These are phyloP conservation scores for Chaetomiaceae sp. DNA, from an alignment of 2,329 filamentous ascomycete species.

Conservation along the genomic window DNA sequence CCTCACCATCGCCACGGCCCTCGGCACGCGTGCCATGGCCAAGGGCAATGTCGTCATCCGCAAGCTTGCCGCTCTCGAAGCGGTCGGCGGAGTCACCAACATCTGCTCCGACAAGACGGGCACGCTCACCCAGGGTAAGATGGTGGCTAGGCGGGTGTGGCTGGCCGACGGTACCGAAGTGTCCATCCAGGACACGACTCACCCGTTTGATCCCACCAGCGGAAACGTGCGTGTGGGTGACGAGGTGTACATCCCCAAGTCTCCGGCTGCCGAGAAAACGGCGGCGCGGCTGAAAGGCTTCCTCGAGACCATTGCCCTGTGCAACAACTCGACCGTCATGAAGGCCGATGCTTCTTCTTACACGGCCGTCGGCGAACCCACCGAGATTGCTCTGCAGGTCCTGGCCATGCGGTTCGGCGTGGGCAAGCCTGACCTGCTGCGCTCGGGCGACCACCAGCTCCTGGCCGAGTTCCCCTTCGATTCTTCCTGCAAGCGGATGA, in stretches of 20 bases:
- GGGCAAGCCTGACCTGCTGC: conserved; percentile 39
- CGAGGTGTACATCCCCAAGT: conserved; percentile 21
- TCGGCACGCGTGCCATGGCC: conserved; percentile 53
- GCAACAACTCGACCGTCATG: conserved; percentile 54
- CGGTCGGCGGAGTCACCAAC: conserved; percentile 64
- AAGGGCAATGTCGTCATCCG: conserved; percentile 52
- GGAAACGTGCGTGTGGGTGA: conserved; percentile 39
- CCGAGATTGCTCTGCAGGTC: conserved; percentile 70
- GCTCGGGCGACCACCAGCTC: conserved; percentile 39
- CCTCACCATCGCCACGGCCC: conserved; percentile 58
- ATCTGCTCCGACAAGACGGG: conserved; percentile 70
- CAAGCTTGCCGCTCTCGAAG: conserved; percentile 61
- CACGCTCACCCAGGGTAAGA: conserved; percentile 61
- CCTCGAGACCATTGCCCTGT: conserved; percentile 53
- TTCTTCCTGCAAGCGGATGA: conserved; percentile 71
- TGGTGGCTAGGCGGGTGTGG: conserved; percentile 62
- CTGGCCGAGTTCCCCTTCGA: conserved; percentile 69
- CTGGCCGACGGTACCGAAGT: conserved; percentile 51
- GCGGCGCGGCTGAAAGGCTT: conserved; percentile 41
- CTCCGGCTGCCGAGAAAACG: conserved; percentile 31
- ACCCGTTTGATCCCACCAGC: conserved; percentile 59
- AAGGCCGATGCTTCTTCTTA: conserved; percentile 48
- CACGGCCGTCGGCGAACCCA: conserved; percentile 62
- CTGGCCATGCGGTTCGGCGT: conserved; percentile 65
- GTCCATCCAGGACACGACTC: conserved; percentile 49